phyloP scores from a whole-genome alignment of 2,329 filamentous ascomycete genomes.

The Rhytidhysteron rufulum region DNA sequence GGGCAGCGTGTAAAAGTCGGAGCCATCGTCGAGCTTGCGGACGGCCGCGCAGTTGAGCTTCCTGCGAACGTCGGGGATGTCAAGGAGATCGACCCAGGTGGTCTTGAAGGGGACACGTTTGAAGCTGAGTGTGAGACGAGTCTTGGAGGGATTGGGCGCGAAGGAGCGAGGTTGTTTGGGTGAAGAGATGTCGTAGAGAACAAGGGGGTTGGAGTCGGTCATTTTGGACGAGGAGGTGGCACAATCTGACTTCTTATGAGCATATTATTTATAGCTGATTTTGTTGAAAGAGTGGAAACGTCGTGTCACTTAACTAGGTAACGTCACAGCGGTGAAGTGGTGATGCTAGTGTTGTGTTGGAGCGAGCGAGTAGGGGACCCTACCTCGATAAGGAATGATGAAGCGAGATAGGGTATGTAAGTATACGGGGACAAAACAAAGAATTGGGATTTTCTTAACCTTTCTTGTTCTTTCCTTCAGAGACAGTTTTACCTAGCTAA shows the following conservation, averaged over 20 bases:
- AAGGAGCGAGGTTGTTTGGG: conserved; percentile 37
- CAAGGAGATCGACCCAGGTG: conserved; percentile 51
- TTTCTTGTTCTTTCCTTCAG: too few relatives aligned
- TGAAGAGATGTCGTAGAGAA: conserved; percentile 49
- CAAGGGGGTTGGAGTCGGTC: conserved; percentile 24
- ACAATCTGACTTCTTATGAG: too few relatives aligned
- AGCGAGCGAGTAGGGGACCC: background rate
- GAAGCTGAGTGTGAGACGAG: conserved; percentile 49
- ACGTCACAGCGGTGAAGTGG: too few relatives aligned
- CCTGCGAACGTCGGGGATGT: conserved; percentile 49
- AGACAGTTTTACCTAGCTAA: too few relatives aligned
- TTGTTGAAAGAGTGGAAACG: too few relatives aligned
- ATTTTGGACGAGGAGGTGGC: conserved; percentile 10
- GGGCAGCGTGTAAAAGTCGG: conserved; percentile 59
- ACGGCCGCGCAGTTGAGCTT: conserved; percentile 45
- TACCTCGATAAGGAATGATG: too few relatives aligned
- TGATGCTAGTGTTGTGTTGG: background rate
- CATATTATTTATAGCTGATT: too few relatives aligned
- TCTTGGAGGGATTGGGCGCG: conserved; percentile 50
- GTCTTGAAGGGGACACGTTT: conserved; percentile 48
- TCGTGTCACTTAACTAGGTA: too few relatives aligned
- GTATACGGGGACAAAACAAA: too few relatives aligned
- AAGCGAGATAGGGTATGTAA: too few relatives aligned
- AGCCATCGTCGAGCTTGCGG: conserved; percentile 55
- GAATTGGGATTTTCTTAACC: too few relatives aligned